phyloP scores from a whole-genome alignment of 2,329 filamentous ascomycete genomes.

The Aureobasidium sp. region DNA sequence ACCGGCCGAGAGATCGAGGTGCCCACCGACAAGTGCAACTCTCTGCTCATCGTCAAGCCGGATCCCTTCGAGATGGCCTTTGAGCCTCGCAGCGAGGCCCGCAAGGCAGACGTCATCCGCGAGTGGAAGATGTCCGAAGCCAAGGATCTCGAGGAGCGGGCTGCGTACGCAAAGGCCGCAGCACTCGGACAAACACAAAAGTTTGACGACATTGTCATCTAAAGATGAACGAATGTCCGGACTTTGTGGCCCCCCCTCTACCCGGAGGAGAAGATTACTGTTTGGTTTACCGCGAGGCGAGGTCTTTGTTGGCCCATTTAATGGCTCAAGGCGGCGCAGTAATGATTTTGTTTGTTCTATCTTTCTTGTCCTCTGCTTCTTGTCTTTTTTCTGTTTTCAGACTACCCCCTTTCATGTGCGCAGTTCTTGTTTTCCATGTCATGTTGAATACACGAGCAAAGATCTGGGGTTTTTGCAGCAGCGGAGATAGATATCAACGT shows the following conservation, averaged over 20 bases:
- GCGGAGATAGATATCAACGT: conserved; percentile 8
- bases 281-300: neutral
- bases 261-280: neutral
- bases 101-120: conserved; percentile 31
- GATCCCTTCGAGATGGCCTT: conserved; percentile 48
- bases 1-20: conserved; percentile 37
- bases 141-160: conserved; percentile 28
- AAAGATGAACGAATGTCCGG: neutral
- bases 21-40: conserved; percentile 41
- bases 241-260: neutral
- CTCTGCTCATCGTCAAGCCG: conserved; percentile 49
- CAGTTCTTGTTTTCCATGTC: neutral
- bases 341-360: neutral
- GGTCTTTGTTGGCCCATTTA: neutral
- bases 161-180: conserved; percentile 22
- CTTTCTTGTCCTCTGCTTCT: neutral
- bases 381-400: neutral
- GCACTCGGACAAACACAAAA: conserved; percentile 9
- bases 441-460: neutral
- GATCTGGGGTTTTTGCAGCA: neutral
- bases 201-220: neutral
- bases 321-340: neutral
- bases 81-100: conserved; percentile 38
- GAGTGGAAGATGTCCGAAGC: conserved; percentile 32
- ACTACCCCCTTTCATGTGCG: neutral